These are phyloP conservation scores for Solanum chmielewskii DNA, from an alignment of 257 asterid genomes.

Conservation along the genomic window DNA sequence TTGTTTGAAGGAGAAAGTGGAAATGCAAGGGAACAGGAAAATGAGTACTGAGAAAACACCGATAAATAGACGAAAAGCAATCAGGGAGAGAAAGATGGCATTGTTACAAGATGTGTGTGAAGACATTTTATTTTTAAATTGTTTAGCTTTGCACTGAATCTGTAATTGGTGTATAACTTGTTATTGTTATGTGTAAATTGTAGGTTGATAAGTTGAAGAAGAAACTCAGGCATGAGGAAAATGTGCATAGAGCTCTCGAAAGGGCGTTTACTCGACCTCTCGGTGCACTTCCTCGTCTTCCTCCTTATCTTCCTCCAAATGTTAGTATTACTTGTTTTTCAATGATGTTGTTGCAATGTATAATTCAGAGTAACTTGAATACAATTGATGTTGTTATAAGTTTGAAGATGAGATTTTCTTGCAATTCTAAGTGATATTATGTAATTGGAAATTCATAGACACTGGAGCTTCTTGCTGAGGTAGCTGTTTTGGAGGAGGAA, in stretches of 20 bases:
- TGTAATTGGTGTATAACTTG: neutral
- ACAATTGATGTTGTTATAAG: neutral
- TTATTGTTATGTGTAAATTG: neutral
- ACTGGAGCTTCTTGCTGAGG: constrained; percentile 92
- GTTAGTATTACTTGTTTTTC: constrained; percentile 28
- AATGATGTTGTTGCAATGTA: neutral
- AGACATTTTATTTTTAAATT: neutral
- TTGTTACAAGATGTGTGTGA: constrained; percentile 85
- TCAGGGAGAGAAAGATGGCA: constrained; percentile 61
- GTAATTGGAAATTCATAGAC: constrained; percentile 33
- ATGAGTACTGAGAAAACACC: constrained; percentile 43
- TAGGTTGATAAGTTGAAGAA: constrained; percentile 89
- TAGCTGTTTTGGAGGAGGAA: constrained; percentile 96
- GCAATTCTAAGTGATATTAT: neutral
- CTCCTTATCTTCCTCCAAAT: constrained; percentile 76
- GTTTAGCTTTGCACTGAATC: neutral
- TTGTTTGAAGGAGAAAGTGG: constrained; percentile 42
- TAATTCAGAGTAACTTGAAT: neutral
- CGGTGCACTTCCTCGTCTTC: constrained; percentile 93
- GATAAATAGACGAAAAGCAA: constrained; percentile 26
- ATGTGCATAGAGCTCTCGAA: constrained; percentile 87
- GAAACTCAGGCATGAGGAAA: constrained; percentile 81
- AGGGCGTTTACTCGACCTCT: constrained; percentile 86
- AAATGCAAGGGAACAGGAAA: constrained; percentile 21
- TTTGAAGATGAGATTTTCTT: neutral